Conservation (phyloP, 1,284 basidiomycete genomes). For the Ceratobasidium sp. region DNA sequence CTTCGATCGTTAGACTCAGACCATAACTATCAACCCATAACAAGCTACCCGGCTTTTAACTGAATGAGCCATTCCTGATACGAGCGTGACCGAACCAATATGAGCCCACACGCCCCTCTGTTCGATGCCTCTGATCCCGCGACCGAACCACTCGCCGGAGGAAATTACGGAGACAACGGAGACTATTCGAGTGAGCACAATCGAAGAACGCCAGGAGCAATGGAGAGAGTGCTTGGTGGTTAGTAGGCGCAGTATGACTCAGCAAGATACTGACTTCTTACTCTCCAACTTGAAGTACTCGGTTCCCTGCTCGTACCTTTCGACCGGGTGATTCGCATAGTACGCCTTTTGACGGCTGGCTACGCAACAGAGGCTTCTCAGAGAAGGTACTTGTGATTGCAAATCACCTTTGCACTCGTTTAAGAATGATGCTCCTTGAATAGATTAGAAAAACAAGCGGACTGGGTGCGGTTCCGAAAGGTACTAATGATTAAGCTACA, state of each 20-base stretch:
- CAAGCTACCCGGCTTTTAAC: neutral
- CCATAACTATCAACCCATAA: no score
- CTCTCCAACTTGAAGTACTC: no score
- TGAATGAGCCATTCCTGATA: neutral
- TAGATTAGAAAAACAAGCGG: constrained; percentile 22
- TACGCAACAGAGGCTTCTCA: constrained; percentile 18
- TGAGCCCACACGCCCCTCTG: neutral
- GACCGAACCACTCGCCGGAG: neutral
- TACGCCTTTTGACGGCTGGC: constrained; percentile 15
- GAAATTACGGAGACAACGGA: neutral
- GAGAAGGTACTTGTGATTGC: neutral
- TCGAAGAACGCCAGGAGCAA: no score
- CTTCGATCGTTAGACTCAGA: no score
- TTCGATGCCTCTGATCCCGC: neutral
- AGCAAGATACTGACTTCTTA: no score
- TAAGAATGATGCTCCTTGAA: no score
- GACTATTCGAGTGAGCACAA: no score
- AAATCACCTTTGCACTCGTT: neutral
- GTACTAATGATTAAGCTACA: constrained; percentile 33
- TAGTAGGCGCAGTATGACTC: no score
- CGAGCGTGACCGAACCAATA: neutral
- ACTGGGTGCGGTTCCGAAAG: constrained; percentile 25
- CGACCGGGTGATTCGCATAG: neutral
- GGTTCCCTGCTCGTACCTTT: neutral
- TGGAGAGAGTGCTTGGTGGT: no score